Conservation (phyloP, 2,329 filamentous ascomycete genomes). For the Fusarium stilboides region DNA sequence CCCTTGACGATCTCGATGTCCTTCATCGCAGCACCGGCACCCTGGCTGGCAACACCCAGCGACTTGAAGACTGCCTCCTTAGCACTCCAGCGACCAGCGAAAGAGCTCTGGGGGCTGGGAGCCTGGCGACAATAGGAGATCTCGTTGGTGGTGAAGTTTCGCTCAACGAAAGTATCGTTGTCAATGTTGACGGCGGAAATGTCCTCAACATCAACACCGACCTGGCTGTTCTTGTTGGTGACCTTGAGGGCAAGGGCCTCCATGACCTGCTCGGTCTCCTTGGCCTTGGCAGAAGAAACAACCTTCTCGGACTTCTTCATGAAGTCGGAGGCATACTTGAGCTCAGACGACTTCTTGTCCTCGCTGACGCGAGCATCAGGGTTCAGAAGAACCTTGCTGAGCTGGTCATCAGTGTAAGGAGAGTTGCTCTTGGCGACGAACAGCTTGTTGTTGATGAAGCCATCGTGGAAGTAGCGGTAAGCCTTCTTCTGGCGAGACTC, state of each 20-base stretch:
- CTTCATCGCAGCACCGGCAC: conserved; percentile 89
- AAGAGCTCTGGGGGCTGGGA: conserved; percentile 86
- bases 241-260: conserved; percentile 80
- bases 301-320: conserved; percentile 75
- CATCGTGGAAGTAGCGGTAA: conserved; percentile 98
- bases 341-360: conserved; percentile 88
- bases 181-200: conserved; percentile 90
- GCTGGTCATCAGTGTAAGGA: conserved; percentile 90
- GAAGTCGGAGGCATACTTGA: conserved; percentile 80
- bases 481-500: conserved; percentile 97
- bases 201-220: conserved; percentile 95
- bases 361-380: conserved; percentile 87
- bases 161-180: conserved; percentile 93
- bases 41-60: conserved; percentile 87
- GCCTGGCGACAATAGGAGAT: conserved; percentile 88
- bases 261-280: conserved; percentile 81
- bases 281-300: conserved; percentile 63
- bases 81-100: conserved; percentile 95
- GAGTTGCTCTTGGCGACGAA: conserved; percentile 95
- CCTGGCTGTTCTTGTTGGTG: conserved; percentile 74
- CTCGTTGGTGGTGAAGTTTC: conserved; percentile 92
- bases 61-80: conserved; percentile 99
- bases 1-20: conserved; percentile 94
- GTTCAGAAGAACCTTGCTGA: conserved; percentile 92
- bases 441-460: conserved; percentile 96